Percentiles rank a stretch among this genome's conserved stretches.
Evolutionary conservation across 352 stramenopile species (phyloP).

Genomic region (Aphanomyces cochlioides): DNA sequence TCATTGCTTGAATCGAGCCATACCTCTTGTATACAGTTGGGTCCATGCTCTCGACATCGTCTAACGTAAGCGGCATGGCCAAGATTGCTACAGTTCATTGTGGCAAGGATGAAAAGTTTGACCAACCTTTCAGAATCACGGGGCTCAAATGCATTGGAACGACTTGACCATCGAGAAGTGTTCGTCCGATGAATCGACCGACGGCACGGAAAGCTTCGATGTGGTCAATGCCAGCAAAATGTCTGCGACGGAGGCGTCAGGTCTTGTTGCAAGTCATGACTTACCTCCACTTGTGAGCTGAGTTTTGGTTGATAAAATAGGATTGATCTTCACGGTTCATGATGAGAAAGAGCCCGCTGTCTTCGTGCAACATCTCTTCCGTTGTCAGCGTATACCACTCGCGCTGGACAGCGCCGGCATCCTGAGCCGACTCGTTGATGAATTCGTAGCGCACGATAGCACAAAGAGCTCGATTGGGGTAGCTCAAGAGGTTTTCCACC

Average conservation of each 20-base stretch:
- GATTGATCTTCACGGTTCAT: constrained; percentile 65
- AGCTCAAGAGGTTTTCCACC: constrained; percentile 75
- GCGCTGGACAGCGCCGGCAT: constrained; percentile 68
- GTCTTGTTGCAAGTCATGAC: neutral
- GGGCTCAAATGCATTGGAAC: constrained; percentile 69
- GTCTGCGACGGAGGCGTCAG: constrained; percentile 1
- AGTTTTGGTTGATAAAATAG: constrained; percentile 51
- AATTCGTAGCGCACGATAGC: constrained; percentile 86
- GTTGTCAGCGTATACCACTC: constrained; percentile 68
- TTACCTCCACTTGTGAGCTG: neutral
- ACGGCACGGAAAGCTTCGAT: constrained; percentile 72
- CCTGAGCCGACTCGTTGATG: constrained; percentile 68
- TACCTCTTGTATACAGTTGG: constrained; percentile 65
- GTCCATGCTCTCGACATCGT: constrained; percentile 76
- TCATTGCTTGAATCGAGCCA: constrained; percentile 47
- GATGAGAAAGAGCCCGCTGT: constrained; percentile 69
- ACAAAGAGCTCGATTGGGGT: constrained; percentile 68
- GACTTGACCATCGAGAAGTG: constrained; percentile 72
- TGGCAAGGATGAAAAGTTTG: too few species aligned
- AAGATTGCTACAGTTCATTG: constrained; percentile 89
- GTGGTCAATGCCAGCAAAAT: constrained; percentile 61
- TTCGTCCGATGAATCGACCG: constrained; percentile 59
- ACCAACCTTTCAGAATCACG: constrained; percentile 64
- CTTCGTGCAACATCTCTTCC: constrained; percentile 64
- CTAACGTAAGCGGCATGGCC: constrained; percentile 76